Conservation (phyloP, 2,329 filamentous ascomycete genomes). For the Dactylellina sp. region DNA sequence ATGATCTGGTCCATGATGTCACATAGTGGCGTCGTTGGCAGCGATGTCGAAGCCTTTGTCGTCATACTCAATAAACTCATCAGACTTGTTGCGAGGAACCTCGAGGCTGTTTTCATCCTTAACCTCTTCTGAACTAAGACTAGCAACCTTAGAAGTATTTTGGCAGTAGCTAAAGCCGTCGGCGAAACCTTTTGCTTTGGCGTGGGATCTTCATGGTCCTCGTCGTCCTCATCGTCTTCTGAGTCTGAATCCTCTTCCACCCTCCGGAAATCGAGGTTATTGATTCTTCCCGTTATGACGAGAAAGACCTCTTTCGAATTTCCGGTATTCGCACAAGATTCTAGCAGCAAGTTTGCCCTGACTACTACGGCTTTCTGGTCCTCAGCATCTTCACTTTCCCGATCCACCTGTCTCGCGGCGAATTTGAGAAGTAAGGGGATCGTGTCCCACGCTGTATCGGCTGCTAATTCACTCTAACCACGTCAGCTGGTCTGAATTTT, state of each 20-base stretch:
- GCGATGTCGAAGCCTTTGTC: conserved; percentile 46
- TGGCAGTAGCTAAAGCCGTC: conserved; percentile 39
- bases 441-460: conserved; percentile 54
- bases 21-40: conserved; percentile 28
- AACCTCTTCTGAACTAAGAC: conserved; percentile 49
- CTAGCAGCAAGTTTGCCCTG: conserved; percentile 39
- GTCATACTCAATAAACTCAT: conserved; percentile 53
- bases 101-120: conserved; percentile 43
- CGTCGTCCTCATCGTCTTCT: conserved; percentile 34
- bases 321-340: conserved; percentile 32
- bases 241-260: conserved; percentile 39
- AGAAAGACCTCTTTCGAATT: conserved; percentile 55
- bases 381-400: conserved; percentile 39
- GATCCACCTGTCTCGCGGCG: conserved; percentile 33
- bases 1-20: conserved; percentile 44
- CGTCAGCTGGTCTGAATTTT: conserved; percentile 20
- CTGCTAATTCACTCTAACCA: conserved; percentile 57
- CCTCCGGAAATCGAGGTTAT: conserved; percentile 44
- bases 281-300: conserved; percentile 41
- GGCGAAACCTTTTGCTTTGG: conserved; percentile 38
- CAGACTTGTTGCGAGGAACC: conserved; percentile 50
- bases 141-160: conserved; percentile 47
- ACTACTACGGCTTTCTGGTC: conserved; percentile 51
- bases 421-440: conserved; percentile 54
- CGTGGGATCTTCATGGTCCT: conserved; percentile 24